Evolutionary conservation across 108 stramenopile species (phyloP), one percentile per base, ranked within the genome.

Genomic region (Cyclotella atomus): DNA sequence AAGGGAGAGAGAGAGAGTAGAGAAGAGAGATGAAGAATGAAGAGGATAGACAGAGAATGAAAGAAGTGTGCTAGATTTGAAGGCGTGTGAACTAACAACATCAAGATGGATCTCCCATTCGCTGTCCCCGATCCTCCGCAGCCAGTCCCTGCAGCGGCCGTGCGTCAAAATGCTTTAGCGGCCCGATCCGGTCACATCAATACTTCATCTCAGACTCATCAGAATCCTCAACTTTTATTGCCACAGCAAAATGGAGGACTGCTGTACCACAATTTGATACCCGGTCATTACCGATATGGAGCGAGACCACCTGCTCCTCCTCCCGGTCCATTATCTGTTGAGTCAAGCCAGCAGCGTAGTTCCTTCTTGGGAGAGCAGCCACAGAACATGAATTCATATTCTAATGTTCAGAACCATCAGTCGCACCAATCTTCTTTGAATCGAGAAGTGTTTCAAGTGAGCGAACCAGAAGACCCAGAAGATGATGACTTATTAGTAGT

Each of bases 241-340:
- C 56, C 28, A 1, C 76, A 56, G 19, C 68, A 71, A 33, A 43
- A 64, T 20, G 79, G 71, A n/a, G 79, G 67, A 45, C 59, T 80
- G 0, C 21, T 80, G 14, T 80, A 80, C 71, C 63, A 63, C 41
- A 80, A 80, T 57, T 53, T 80, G n/a, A 73, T 80, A 47, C 79
- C 79, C 1, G 79, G 79, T 6, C 79, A 80, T 53, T 80, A 73
- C 69, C 59, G 79, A 27, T 80, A 80, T 36, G 79, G 79, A 15
- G 67, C 71, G 15, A 38, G 16, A 35, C 78, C 78, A 52, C 66
- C 71, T 0, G 47, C 60, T 20, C 78, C 78, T 2, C 78, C 78
- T 27, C 71, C 71, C 10, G 78, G 78, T 30, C 78, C 78, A 7
- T 47, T 79, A 3, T 78, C 78, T 0, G 35, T 47, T 1, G 2